A percentile compares a stretch with the other conserved stretches of the same genome.
Evolutionary conservation across 2,329 filamentous ascomycete genomes (phyloP).

Genomic region (Penicillium hordei): DNA sequence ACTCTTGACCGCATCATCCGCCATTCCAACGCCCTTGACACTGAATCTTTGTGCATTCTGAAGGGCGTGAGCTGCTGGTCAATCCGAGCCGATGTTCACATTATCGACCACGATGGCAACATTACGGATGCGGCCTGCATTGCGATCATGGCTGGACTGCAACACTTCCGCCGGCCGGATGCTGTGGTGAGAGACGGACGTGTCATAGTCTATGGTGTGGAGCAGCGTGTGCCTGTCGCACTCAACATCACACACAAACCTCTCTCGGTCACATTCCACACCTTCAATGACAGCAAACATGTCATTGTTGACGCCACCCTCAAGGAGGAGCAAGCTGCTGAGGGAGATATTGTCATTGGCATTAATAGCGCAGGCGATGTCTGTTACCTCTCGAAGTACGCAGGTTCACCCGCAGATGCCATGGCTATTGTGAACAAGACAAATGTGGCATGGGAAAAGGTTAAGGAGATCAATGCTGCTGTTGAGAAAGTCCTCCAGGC

Average conservation of each 20-base stretch:
- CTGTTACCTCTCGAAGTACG: constrained; percentile 87
- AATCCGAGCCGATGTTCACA: constrained; percentile 85
- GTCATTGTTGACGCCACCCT: constrained; percentile 49
- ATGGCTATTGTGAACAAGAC: constrained; percentile 74
- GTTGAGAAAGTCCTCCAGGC: constrained; percentile 72
- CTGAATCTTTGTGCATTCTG: constrained; percentile 90
- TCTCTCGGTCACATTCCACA: constrained; percentile 85
- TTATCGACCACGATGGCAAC: constrained; percentile 87
- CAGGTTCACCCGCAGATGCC: constrained; percentile 79
- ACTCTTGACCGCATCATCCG: constrained; percentile 93
- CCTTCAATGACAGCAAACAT: constrained; percentile 58
- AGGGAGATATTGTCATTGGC: constrained; percentile 73
- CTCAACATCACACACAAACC: constrained; percentile 90
- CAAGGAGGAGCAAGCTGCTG: constrained; percentile 55
- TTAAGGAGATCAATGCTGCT: constrained; percentile 73
- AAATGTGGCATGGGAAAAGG: constrained; percentile 71
- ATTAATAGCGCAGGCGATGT: constrained; percentile 88
- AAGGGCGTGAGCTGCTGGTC: constrained; percentile 90
- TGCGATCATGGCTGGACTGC: constrained; percentile 80
- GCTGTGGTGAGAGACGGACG: constrained; percentile 80
- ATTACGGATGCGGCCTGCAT: constrained; percentile 83
- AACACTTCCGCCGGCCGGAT: constrained; percentile 89
- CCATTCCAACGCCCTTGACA: constrained; percentile 87
- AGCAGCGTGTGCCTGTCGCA: constrained; percentile 85
- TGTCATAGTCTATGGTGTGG: constrained; percentile 77